phyloP scores from a whole-genome alignment of 768 basidiomycete species.

The Leccinum obscurum region DNA sequence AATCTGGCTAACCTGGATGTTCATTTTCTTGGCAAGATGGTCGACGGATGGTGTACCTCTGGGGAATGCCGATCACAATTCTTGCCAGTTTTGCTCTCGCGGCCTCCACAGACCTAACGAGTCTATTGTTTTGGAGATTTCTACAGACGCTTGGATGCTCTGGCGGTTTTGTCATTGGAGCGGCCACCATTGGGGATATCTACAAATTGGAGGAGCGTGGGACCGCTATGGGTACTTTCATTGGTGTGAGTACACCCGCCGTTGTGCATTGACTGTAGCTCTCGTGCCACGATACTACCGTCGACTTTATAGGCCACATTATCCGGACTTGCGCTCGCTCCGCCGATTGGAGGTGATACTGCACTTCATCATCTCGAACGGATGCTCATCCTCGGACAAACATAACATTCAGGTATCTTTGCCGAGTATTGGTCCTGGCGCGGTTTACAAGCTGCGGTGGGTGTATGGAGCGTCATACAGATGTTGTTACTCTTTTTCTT shows the following conservation, averaged over 20 bases:
- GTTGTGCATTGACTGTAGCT: not conserved
- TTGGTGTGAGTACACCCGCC: conserved; percentile 39
- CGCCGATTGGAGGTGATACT: conserved; percentile 51
- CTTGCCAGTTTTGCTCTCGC: conserved; percentile 64
- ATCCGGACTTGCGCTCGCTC: conserved; percentile 62
- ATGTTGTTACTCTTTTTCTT: conserved; percentile 42
- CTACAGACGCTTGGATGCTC: conserved; percentile 67
- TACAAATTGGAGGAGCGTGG: conserved; percentile 64
- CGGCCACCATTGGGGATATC: conserved; percentile 65
- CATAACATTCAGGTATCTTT: conserved; percentile 46
- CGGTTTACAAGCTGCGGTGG: conserved; percentile 50
- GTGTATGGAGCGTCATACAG: conserved; percentile 39
- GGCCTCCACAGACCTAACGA: conserved; percentile 38
- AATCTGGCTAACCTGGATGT: not conserved
- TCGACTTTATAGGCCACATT: conserved; percentile 40
- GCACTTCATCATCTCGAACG: not conserved
- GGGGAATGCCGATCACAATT: conserved; percentile 56
- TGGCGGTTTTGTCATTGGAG: conserved; percentile 53
- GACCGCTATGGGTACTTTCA: conserved; percentile 58
- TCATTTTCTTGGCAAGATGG: conserved; percentile 50
- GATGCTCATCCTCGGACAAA: not conserved
- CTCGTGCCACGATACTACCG: not conserved
- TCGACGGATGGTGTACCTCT: conserved; percentile 57
- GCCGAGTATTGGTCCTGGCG: conserved; percentile 70
- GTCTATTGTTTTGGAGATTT: conserved; percentile 60